Evolutionary conservation across 2,329 filamentous ascomycete species (phyloP).

Genomic region (Ophiostoma montium): DNA sequence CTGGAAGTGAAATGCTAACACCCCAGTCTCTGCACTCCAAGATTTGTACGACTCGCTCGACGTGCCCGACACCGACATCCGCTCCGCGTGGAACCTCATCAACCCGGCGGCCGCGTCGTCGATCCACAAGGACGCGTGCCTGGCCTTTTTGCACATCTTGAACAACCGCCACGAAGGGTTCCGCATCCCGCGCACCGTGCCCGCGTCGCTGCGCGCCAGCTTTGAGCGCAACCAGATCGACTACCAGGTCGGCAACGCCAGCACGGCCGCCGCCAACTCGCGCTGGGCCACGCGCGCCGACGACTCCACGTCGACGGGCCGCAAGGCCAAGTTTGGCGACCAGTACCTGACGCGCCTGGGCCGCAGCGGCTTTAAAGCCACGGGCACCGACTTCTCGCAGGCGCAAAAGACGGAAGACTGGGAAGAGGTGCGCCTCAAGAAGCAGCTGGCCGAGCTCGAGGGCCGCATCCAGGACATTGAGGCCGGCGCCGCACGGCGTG

Average conservation of each 20-base stretch:
- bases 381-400: constrained; percentile 79
- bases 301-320: constrained; percentile 68
- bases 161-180: constrained; percentile 92
- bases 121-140: constrained; percentile 87
- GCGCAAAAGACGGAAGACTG: constrained; percentile 77
- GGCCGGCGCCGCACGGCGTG: constrained; percentile 47
- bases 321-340: constrained; percentile 95
- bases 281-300: constrained; percentile 70
- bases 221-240: constrained; percentile 96
- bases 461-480: constrained; percentile 76
- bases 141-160: constrained; percentile 92
- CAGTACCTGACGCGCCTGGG: constrained; percentile 88
- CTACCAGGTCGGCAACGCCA: constrained; percentile 75
- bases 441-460: constrained; percentile 80
- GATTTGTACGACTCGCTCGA: constrained; percentile 74
- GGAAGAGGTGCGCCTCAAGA: constrained; percentile 92
- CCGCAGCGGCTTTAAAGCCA: constrained; percentile 63
- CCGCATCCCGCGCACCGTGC: constrained; percentile 82
- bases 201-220: constrained; percentile 74
- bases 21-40: constrained; percentile 50
- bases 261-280: constrained; percentile 39
- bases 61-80: constrained; percentile 63
- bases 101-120: constrained; percentile 73
- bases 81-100: constrained; percentile 92
- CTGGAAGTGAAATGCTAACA: neutral